Conservation (phyloP, 2,329 filamentous ascomycete species). For the Parascedosporium putredinis region DNA sequence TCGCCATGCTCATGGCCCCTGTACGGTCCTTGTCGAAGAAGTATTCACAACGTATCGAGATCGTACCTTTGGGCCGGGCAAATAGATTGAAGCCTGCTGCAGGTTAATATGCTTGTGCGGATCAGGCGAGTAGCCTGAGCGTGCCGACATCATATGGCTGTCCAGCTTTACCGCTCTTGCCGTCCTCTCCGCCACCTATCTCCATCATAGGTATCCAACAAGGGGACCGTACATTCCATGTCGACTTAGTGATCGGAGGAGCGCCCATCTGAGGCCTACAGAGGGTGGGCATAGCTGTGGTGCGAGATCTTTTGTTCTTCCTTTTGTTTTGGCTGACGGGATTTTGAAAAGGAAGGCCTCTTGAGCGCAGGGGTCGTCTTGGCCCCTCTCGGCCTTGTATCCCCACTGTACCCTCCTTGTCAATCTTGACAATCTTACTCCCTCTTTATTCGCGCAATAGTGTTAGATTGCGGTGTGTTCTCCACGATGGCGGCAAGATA, state of each 20-base stretch:
- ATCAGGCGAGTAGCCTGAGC: slow-evolving; percentile 3
- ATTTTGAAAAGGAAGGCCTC: not conserved
- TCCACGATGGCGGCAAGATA: not conserved
- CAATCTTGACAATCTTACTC: too few species aligned
- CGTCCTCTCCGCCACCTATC: not conserved
- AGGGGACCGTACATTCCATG: not conserved
- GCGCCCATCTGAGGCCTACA: not conserved
- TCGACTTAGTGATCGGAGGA: not conserved
- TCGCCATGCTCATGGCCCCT: not conserved
- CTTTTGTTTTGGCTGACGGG: too few species aligned
- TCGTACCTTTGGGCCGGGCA: not conserved
- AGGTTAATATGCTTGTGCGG: not conserved
- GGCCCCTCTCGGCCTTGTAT: not conserved
- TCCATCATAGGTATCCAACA: not conserved
- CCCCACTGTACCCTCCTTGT: not conserved
- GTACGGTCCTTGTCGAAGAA: not conserved
- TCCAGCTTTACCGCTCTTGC: not conserved
- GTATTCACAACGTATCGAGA: slow-evolving; percentile 4
- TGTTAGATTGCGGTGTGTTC: not conserved
- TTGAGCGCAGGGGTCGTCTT: not conserved
- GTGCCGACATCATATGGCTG: not conserved
- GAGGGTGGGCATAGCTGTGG: too few species aligned
- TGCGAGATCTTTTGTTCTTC: too few species aligned
- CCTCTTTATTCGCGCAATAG: not conserved
- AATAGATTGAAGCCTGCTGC: not conserved